phyloP scores from a whole-genome alignment of 768 basidiomycete species.

The Tulasnella sp. region DNA sequence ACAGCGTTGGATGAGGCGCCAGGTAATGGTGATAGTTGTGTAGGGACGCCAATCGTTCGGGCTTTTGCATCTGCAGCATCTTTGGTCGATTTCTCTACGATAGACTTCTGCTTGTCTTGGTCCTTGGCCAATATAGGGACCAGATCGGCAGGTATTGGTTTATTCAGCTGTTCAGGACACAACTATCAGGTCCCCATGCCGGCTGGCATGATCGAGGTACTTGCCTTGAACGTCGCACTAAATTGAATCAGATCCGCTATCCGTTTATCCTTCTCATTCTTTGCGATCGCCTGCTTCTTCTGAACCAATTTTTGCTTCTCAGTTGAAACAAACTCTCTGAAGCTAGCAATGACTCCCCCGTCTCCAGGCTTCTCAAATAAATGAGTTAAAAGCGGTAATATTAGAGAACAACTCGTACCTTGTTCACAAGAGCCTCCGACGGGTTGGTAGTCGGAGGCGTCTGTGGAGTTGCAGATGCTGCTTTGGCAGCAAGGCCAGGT shows the following conservation, averaged over 20 bases:
- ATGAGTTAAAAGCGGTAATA: not conserved
- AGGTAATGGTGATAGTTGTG: conserved; percentile 18
- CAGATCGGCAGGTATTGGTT: conserved; percentile 89
- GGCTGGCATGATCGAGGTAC: conserved; percentile 17
- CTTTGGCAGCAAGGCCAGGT: not conserved
- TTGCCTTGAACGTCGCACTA: conserved; percentile 85
- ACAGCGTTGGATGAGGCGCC: not conserved
- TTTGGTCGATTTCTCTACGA: conserved; percentile 59
- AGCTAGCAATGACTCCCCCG: conserved; percentile 59
- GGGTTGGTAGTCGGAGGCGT: not conserved
- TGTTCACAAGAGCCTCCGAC: not conserved
- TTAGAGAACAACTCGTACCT: not conserved
- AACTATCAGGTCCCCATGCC: not conserved
- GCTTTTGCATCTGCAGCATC: conserved; percentile 57
- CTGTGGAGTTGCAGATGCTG: conserved; percentile 3
- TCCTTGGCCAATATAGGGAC: conserved; percentile 89
- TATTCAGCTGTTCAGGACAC: conserved; percentile 51
- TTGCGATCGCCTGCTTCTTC: conserved; percentile 78
- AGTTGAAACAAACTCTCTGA: conserved; percentile 83
- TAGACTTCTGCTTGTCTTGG: conserved; percentile 74
- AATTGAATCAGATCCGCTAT: conserved; percentile 90
- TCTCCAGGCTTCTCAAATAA: not conserved
- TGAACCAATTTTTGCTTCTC: conserved; percentile 84
- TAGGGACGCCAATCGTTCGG: conserved; percentile 43
- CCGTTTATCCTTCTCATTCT: conserved; percentile 89